Percentiles rank a stretch among this genome's conserved stretches.
Evolutionary conservation across 2,329 filamentous ascomycete genomes (phyloP).

Genomic region (Colletotrichum salicis): DNA sequence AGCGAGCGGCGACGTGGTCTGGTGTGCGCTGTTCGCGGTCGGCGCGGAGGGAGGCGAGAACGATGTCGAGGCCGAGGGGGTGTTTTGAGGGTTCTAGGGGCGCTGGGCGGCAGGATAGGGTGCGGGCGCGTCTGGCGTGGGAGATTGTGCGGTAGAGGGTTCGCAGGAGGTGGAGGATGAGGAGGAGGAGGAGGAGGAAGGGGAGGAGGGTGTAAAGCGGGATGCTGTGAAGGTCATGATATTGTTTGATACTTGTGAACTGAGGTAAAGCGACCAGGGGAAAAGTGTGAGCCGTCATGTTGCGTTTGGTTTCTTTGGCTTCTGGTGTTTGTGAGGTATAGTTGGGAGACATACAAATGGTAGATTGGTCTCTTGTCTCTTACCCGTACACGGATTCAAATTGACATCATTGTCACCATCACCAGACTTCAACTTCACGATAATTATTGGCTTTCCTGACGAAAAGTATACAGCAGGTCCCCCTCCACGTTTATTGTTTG

Average conservation of each 20-base stretch:
- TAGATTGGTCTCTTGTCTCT: no score
- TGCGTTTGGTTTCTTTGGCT: no score
- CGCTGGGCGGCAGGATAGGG: conserved; percentile 11
- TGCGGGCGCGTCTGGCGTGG: neutral
- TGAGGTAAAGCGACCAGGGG: fast-evolving
- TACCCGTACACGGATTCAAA: no score
- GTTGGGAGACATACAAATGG: no score
- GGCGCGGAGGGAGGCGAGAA: conserved; percentile 26
- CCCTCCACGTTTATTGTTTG: neutral
- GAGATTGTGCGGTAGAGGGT: neutral
- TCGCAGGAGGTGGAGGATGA: neutral
- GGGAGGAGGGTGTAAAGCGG: conserved; percentile 14
- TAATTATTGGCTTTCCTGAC: no score
- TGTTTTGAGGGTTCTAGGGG: conserved; percentile 20
- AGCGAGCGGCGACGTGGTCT: conserved; percentile 27
- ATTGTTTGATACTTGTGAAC: neutral
- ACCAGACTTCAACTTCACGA: no score
- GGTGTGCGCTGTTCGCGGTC: conserved; percentile 28
- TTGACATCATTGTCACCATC: no score
- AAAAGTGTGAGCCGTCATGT: neutral
- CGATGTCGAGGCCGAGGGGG: conserved; percentile 25
- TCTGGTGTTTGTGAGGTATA: no score
- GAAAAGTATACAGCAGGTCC: neutral
- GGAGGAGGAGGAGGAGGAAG: neutral
- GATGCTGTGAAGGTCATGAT: neutral